Evolutionary conservation across 352 stramenopile species (phyloP).

Genomic region (Phytopythium kandeliae): DNA sequence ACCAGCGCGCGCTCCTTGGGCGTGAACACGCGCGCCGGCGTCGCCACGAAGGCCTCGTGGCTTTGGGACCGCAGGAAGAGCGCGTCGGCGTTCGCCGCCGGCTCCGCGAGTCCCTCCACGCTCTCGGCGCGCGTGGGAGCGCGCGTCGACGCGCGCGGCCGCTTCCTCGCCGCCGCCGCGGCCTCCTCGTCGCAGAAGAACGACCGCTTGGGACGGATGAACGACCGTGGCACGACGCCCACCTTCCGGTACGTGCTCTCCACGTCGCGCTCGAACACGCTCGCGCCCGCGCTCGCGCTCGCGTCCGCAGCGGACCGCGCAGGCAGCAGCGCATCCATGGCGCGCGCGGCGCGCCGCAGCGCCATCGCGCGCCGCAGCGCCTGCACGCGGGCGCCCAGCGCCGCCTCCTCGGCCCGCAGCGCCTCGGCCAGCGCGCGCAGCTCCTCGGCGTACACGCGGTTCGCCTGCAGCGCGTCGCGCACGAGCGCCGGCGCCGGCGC

Average conservation of each 20-base stretch:
- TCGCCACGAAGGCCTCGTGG: conserved; percentile 55
- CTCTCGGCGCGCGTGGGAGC: no score
- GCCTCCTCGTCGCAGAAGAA: conserved; percentile 54
- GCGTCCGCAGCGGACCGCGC: background rate
- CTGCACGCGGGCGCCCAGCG: conserved; percentile 30
- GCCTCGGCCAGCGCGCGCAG: conserved; percentile 23
- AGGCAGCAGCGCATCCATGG: conserved; percentile 32
- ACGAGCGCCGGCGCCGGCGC: conserved; percentile 3
- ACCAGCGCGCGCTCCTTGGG: conserved; percentile 51
- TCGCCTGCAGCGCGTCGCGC: conserved; percentile 30
- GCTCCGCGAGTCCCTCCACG: conserved; percentile 18
- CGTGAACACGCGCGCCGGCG: conserved; percentile 42
- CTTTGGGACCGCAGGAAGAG: conserved; percentile 38
- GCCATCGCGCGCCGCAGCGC: conserved; percentile 44
- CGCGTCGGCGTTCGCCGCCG: conserved; percentile 45
- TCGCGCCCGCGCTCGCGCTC: background rate
- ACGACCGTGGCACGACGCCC: conserved; percentile 37
- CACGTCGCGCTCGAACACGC: conserved; percentile 19
- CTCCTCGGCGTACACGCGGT: conserved; percentile 37
- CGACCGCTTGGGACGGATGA: conserved; percentile 46
- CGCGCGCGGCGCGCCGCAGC: conserved; percentile 38
- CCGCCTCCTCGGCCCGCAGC: conserved; percentile 31
- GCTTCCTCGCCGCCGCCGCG: conserved; percentile 13
- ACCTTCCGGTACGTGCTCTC: conserved; percentile 32
- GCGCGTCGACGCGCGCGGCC: no score